phyloP scores from a whole-genome alignment of 2,329 filamentous ascomycete genomes.

The Sporothrix brasiliensis region DNA sequence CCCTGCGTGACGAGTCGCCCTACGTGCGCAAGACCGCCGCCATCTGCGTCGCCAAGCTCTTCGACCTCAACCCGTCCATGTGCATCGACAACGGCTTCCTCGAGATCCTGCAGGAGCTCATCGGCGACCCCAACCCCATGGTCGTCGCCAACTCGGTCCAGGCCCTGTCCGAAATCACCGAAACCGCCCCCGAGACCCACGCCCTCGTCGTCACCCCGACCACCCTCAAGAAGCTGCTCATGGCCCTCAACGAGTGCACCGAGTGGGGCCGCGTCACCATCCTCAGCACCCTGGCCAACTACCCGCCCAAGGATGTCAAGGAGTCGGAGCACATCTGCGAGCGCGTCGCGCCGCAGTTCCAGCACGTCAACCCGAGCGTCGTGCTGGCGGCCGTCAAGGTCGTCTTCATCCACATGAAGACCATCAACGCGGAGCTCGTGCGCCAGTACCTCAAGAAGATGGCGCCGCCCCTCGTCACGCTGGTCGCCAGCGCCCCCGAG shows the following conservation, averaged over 20 bases:
- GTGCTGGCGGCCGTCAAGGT: conserved; percentile 97
- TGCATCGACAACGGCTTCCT: conserved; percentile 97
- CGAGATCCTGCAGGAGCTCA: conserved; percentile 90
- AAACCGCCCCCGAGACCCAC: conserved; percentile 86
- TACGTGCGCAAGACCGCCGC: conserved; percentile 98
- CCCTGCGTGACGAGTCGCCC: conserved; percentile 92
- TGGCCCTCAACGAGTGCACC: conserved; percentile 96
- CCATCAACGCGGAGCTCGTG: conserved; percentile 74
- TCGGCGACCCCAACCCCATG: conserved; percentile 98
- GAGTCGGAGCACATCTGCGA: conserved; percentile 99
- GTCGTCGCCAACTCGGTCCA: conserved; percentile 97
- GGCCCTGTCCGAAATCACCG: conserved; percentile 85
- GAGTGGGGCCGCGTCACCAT: conserved; percentile 98
- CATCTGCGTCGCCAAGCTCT: conserved; percentile 96
- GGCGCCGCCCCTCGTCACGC: conserved; percentile 92
- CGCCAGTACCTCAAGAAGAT: conserved; percentile 96
- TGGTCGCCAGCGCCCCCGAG: conserved; percentile 93
- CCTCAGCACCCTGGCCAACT: conserved; percentile 84
- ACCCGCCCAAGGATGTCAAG: conserved; percentile 83
- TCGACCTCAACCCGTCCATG: conserved; percentile 88
- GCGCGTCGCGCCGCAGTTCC: conserved; percentile 92
- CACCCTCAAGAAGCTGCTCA: conserved; percentile 90
- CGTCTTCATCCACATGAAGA: conserved; percentile 94
- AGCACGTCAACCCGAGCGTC: conserved; percentile 96
- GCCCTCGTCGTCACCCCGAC: conserved; percentile 80